Evolutionary conservation across 2,329 filamentous ascomycete genomes (phyloP).

Genomic region (Cladophialophora immunda): DNA sequence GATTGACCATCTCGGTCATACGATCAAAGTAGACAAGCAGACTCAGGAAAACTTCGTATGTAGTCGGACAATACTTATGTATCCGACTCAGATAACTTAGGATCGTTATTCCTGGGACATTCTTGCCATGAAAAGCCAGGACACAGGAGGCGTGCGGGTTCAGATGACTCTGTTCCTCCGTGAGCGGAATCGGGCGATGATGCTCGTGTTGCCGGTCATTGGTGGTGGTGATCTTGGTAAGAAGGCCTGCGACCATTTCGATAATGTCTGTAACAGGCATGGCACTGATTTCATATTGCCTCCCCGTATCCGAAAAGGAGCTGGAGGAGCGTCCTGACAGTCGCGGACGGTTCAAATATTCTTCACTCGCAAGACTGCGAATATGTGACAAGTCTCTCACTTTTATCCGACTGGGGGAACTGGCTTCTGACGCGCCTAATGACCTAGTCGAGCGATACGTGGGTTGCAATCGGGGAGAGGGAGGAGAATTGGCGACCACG

Average conservation of each 20-base stretch:
- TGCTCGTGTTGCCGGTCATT: constrained; percentile 96
- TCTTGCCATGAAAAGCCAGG: constrained; percentile 96
- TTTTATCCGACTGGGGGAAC: constrained; percentile 71
- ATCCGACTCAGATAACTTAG: constrained; percentile 94
- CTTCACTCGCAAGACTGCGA: constrained; percentile 83
- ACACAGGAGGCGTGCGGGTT: constrained; percentile 75
- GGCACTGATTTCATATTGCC: constrained; percentile 90
- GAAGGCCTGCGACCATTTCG: constrained; percentile 95
- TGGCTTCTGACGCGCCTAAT: constrained; percentile 51
- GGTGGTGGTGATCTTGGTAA: constrained; percentile 96
- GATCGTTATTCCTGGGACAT: constrained; percentile 96
- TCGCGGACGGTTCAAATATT: constrained; percentile 68
- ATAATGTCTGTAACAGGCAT: constrained; percentile 99
- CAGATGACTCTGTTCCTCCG: constrained; percentile 66
- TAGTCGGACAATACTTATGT: constrained; percentile 98
- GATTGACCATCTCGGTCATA: constrained; percentile 96
- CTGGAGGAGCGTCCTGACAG: constrained; percentile 52
- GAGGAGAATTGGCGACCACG: constrained; percentile 50
- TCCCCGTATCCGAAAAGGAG: constrained; percentile 60
- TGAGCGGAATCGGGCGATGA: constrained; percentile 74
- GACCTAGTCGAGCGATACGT: constrained; percentile 56
- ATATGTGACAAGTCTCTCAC: constrained; percentile 92
- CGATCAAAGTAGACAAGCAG: constrained; percentile 97
- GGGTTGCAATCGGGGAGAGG: constrained; percentile 56
- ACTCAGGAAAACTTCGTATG: constrained; percentile 96